These are phyloP conservation scores for Hypoxylon rickii DNA, from an alignment of 495 filamentous ascomycete genomes.

Conservation along the genomic window DNA sequence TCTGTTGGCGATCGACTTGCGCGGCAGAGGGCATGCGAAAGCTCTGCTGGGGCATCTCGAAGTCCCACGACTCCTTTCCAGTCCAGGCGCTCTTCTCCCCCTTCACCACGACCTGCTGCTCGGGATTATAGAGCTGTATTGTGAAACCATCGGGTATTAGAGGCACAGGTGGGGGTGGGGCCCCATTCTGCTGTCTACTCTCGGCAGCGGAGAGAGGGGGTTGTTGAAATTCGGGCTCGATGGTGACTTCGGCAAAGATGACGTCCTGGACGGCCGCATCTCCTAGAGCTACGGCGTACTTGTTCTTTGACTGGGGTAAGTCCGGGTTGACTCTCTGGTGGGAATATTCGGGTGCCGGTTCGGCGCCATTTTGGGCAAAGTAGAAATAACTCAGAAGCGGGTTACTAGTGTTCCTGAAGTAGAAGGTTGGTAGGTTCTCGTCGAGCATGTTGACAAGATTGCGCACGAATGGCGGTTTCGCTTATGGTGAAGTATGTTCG, in stretches of 20 bases:
- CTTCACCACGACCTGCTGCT: slow-evolving; percentile 75
- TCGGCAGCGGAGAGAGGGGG: slow-evolving; percentile 79
- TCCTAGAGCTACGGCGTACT: slow-evolving; percentile 83
- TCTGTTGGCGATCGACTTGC: slow-evolving; percentile 73
- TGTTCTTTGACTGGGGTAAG: slow-evolving; percentile 70
- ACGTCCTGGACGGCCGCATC: slow-evolving; percentile 82
- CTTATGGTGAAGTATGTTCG: too few species aligned
- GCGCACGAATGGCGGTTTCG: neutral
- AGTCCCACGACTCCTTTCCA: slow-evolving; percentile 80
- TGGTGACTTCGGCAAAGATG: slow-evolving; percentile 84
- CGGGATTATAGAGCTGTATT: slow-evolving; percentile 91
- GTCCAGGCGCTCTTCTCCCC: slow-evolving; percentile 77
- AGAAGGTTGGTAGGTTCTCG: slow-evolving; percentile 81
- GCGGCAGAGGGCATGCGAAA: slow-evolving; percentile 81
- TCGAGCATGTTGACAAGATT: slow-evolving; percentile 72
- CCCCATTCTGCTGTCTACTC: slow-evolving; percentile 69
- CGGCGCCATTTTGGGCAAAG: slow-evolving; percentile 78
- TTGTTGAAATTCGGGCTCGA: slow-evolving; percentile 82
- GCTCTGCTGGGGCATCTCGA: slow-evolving; percentile 85
- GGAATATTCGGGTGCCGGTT: slow-evolving; percentile 76
- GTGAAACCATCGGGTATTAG: slow-evolving; percentile 77
- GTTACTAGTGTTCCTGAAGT: slow-evolving; percentile 47
- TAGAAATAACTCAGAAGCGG: slow-evolving; percentile 63
- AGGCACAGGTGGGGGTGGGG: slow-evolving; percentile 72
- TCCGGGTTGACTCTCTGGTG: slow-evolving; percentile 75